Percentiles rank a stretch among this genome's conserved stretches.
phyloP scores from a whole-genome alignment of 108 stramenopile genomes.

The Pelagomonas calceolata region DNA sequence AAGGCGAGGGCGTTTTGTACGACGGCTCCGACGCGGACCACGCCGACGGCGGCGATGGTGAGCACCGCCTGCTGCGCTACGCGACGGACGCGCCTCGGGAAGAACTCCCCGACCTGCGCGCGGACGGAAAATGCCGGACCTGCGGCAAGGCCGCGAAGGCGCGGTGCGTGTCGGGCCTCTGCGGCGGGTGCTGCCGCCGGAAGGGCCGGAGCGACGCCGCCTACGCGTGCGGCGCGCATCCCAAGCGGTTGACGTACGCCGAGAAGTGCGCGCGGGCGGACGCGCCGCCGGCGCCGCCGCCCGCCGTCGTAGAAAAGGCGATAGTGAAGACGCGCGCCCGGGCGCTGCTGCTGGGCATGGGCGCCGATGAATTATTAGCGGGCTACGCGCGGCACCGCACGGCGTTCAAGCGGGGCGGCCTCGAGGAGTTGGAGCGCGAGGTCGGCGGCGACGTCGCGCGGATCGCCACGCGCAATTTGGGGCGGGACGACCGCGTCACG shows the following conservation, averaged over 20 bases:
- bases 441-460: conserved; percentile 65
- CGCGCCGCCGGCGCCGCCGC: too few relatives aligned
- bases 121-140: conserved; percentile 12
- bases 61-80: not conserved
- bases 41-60: not conserved
- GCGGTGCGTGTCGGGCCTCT: not conserved
- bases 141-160: not conserved
- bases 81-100: not conserved
- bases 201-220: too few relatives aligned
- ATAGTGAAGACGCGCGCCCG: conserved; percentile 17
- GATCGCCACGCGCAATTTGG: conserved; percentile 89
- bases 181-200: too few relatives aligned
- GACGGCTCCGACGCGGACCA: not conserved
- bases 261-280: too few relatives aligned
- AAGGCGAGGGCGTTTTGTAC: conserved; percentile 42
- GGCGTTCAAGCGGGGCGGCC: conserved; percentile 59
- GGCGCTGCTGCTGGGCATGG: conserved; percentile 72
- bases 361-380: conserved; percentile 91
- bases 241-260: too few relatives aligned
- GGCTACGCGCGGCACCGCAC: conserved; percentile 92
- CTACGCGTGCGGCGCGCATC: too few relatives aligned
- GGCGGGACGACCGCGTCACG: conserved; percentile 85
- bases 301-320: not conserved
- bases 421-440: conserved; percentile 53
- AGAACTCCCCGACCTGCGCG: conserved; percentile 31